Evolutionary conservation across 352 stramenopile species (phyloP).

Genomic region (Globisporangium orthogonon): DNA sequence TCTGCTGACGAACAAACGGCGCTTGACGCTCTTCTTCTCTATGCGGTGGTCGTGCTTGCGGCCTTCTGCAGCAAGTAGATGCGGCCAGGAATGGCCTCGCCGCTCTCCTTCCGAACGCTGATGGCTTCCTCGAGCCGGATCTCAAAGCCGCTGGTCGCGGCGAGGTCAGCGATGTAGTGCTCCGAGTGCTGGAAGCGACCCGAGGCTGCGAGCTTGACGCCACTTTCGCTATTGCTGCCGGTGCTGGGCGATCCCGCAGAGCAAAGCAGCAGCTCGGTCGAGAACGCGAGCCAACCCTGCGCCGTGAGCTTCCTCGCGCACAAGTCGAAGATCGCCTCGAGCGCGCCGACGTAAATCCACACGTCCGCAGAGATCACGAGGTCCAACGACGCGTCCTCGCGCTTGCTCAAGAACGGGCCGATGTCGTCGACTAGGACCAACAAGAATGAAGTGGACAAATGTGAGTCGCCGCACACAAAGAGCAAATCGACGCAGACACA

Average conservation of each 20-base stretch:
- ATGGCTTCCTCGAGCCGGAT: constrained; percentile 37
- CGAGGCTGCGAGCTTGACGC: constrained; percentile 53
- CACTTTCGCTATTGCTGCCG: neutral
- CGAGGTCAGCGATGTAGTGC: constrained; percentile 46
- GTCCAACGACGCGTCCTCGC: constrained; percentile 36
- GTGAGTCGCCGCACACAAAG: neutral
- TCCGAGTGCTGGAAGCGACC: constrained; percentile 78
- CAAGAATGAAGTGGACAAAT: too few relatives aligned
- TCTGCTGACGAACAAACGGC: neutral
- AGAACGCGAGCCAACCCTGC: constrained; percentile 55
- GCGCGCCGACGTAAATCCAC: constrained; percentile 82
- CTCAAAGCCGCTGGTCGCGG: constrained; percentile 27
- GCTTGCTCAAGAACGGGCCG: constrained; percentile 37
- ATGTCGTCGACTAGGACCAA: constrained; percentile 36
- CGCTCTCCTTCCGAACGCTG: constrained; percentile 64
- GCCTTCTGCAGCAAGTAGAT: constrained; percentile 46
- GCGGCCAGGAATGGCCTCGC: constrained; percentile 55
- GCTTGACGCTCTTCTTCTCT: neutral
- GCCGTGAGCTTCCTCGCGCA: constrained; percentile 36
- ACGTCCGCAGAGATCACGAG: constrained; percentile 75
- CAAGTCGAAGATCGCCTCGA: constrained; percentile 54
- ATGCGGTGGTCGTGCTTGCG: neutral
- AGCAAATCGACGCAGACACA: neutral
- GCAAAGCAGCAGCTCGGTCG: constrained; percentile 41
- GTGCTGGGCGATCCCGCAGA: too few relatives aligned